Percentiles rank a stretch among this genome's conserved stretches.
These are phyloP conservation scores for Coleophoma crateriformis DNA, from an alignment of 2,329 filamentous ascomycete genomes.

Conservation along the genomic window DNA sequence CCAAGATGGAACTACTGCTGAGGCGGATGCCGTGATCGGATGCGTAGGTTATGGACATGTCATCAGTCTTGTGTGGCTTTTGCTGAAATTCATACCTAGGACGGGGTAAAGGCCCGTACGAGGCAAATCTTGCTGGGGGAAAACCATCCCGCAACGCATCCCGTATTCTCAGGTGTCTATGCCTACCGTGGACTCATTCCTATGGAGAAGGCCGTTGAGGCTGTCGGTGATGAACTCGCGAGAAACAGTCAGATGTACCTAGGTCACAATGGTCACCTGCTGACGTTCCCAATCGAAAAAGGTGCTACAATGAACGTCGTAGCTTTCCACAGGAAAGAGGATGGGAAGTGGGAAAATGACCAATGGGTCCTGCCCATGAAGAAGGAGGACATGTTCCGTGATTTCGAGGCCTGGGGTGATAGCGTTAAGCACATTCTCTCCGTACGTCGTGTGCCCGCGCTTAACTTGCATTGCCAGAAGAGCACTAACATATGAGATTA, in stretches of 20 bases:
- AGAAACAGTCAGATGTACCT: constrained; percentile 38
- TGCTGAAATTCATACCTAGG: constrained; percentile 17
- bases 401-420: constrained; percentile 32
- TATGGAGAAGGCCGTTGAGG: constrained; percentile 44
- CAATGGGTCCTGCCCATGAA: constrained; percentile 33
- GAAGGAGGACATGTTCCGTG: constrained; percentile 29
- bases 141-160: constrained; percentile 9
- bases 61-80: too few relatives aligned
- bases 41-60: constrained; percentile 25
- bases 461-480: neutral
- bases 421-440: constrained; percentile 28
- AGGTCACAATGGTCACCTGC: constrained; percentile 49
- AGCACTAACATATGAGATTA: constrained; percentile 15
- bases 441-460: constrained; percentile 11
- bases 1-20: constrained; percentile 35
- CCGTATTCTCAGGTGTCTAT: constrained; percentile 49
- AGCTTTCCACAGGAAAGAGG: constrained; percentile 20
- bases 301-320: constrained; percentile 50
- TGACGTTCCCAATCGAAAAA: constrained; percentile 57
- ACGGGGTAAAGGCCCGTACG: constrained; percentile 56
- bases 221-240: constrained; percentile 43
- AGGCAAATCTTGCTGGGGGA: constrained; percentile 46
- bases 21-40: constrained; percentile 46
- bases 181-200: constrained; percentile 58
- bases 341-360: constrained; percentile 28